These are phyloP conservation scores for Jasminum sambac DNA, from an alignment of 257 asterid species.

Conservation along the genomic window DNA sequence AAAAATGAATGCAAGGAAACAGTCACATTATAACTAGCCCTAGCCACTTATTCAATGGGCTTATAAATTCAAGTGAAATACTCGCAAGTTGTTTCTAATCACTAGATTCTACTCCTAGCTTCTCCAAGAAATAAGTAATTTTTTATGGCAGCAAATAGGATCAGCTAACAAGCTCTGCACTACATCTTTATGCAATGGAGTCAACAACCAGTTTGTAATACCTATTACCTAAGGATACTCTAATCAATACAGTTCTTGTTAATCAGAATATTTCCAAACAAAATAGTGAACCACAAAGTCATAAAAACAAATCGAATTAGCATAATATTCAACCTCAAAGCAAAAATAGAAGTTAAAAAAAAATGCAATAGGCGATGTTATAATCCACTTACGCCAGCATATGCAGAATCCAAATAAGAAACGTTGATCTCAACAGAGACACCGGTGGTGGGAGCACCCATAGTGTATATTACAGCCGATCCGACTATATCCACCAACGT, in stretches of 20 bases:
- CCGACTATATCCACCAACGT: slow-evolving; percentile 76
- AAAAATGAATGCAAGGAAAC: no score
- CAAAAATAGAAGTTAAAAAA: background rate
- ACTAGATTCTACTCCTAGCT: background rate
- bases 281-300: background rate
- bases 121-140: background rate
- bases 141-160: background rate
- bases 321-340: background rate
- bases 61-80: background rate
- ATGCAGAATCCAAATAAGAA: slow-evolving; percentile 61
- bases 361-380: background rate
- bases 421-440: slow-evolving; percentile 78
- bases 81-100: background rate
- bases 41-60: background rate
- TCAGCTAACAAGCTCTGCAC: background rate
- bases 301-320: background rate
- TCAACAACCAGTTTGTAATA: background rate
- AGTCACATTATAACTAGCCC: no score
- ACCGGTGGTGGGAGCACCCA: slow-evolving; percentile 55
- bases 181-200: no score
- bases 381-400: slow-evolving; percentile 53
- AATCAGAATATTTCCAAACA: background rate
- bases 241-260: background rate
- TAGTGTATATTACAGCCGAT: slow-evolving; percentile 53
- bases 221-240: background rate